Percentiles rank a stretch among this genome's conserved stretches.
Evolutionary conservation across 129 eudicot genomes (phyloP).

Genomic region (Calendula officinalis): DNA sequence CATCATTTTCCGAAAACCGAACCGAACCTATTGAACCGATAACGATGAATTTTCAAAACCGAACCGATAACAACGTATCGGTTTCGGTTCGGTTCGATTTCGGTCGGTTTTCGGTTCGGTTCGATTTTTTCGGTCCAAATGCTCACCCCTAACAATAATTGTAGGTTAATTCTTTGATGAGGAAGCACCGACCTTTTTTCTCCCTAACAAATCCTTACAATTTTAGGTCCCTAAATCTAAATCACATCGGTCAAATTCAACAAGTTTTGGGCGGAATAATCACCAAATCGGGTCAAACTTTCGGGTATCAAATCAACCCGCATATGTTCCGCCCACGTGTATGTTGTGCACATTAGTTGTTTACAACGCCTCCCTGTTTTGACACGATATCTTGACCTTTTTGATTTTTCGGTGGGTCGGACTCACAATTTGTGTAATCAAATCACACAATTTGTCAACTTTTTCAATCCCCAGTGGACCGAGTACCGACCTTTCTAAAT

Average conservation of each 20-base stretch:
- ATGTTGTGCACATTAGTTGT: slow-evolving; percentile 17
- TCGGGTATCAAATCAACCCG: slow-evolving; percentile 12
- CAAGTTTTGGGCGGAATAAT: slow-evolving; percentile 6
- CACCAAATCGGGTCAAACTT: slow-evolving; percentile 31
- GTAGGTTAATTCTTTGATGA: no score
- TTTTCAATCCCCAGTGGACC: slow-evolving; percentile 13
- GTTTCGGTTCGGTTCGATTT: no score
- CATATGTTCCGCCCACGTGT: slow-evolving; percentile 33
- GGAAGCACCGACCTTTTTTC: no score
- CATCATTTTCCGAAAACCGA: no score
- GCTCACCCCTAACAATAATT: no score
- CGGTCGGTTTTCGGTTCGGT: no score
- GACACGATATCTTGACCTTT: neutral
- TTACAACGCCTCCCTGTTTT: neutral
- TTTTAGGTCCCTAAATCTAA: no score
- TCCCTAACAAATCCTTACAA: no score
- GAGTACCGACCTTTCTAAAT: slow-evolving; percentile 21
- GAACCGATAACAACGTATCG: no score
- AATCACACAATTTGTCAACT: slow-evolving; percentile 21
- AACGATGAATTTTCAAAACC: no score
- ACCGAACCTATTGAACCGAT: no score
- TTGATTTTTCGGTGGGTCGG: neutral
- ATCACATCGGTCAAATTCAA: neutral
- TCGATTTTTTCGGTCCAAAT: no score
- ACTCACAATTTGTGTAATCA: neutral